Evolutionary conservation across 768 basidiomycete species (phyloP).

Genomic region (Suillus variegatus): DNA sequence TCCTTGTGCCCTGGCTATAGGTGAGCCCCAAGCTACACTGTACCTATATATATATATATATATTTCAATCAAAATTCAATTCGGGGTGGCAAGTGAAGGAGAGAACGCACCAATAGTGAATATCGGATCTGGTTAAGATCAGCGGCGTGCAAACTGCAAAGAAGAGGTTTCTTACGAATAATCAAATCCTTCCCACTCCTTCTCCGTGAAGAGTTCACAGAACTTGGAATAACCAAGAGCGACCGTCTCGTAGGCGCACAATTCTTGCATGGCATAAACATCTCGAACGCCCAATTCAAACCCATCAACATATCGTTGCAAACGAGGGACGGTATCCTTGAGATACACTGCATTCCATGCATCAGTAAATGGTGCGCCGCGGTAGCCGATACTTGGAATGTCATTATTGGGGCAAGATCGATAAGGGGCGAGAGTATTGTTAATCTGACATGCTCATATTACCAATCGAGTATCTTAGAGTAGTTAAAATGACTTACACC

Average conservation of each 20-base stretch:
- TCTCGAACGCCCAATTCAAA: conserved; percentile 62
- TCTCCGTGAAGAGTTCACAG: conserved; percentile 81
- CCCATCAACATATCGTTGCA: conserved; percentile 57
- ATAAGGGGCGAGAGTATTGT: conserved; percentile 48
- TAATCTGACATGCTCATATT: conserved; percentile 33
- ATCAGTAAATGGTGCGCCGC: conserved; percentile 51
- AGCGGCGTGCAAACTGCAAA: not conserved
- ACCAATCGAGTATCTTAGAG: not conserved
- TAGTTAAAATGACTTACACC: conserved; percentile 30
- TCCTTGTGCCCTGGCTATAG: conserved; percentile 68
- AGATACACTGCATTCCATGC: conserved; percentile 75
- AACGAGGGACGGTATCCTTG: conserved; percentile 54
- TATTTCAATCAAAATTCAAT: not conserved
- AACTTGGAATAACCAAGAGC: conserved; percentile 86
- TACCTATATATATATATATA: conserved; percentile 42
- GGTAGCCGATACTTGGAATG: conserved; percentile 44
- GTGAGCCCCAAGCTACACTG: conserved; percentile 73
- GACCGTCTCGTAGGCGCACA: conserved; percentile 88
- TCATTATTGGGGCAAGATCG: conserved; percentile 59
- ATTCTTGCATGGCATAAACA: conserved; percentile 70
- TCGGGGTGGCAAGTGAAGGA: conserved; percentile 7
- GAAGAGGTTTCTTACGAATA: conserved; percentile 56
- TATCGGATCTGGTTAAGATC: conserved; percentile 1
- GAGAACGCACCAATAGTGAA: conserved; percentile 10
- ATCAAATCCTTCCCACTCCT: conserved; percentile 89